A percentile compares a stretch with the other conserved stretches of the same genome.
phyloP scores from a whole-genome alignment of 768 basidiomycete genomes.

The Leccinum aurantiacum region DNA sequence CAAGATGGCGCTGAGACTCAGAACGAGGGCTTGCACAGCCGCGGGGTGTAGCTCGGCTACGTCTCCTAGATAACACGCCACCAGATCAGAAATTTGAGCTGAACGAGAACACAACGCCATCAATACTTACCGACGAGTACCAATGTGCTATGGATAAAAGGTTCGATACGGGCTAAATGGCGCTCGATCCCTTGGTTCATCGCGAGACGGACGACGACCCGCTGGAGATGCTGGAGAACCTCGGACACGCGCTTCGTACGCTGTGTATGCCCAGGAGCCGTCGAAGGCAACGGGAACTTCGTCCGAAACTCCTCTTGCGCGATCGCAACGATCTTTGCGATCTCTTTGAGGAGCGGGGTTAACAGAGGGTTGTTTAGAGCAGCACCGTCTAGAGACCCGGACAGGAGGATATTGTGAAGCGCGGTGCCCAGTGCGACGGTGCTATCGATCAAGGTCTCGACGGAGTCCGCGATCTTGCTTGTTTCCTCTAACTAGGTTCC shows the following conservation, averaged over 20 bases:
- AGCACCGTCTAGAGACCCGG: not conserved
- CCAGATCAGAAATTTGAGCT: not conserved
- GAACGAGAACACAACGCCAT: not conserved
- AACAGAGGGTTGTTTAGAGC: not conserved
- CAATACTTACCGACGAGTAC: constrained; percentile 14
- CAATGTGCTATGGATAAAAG: constrained; percentile 1
- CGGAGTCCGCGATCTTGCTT: not conserved
- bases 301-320: constrained; percentile 5
- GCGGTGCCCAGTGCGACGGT: not conserved
- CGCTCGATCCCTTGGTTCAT: not conserved
- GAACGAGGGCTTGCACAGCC: constrained; percentile 9
- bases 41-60: constrained; percentile 16
- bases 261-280: constrained; percentile 12
- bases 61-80: constrained; percentile 8
- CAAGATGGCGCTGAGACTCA: constrained; percentile 9
- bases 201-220: constrained; percentile 1
- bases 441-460: constrained; percentile 8
- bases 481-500: constrained; percentile 5
- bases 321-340: not conserved
- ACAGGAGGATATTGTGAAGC: not conserved
- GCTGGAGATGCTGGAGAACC: constrained; percentile 2
- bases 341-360: not conserved
- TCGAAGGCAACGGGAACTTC: constrained; percentile 8
- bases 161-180: constrained; percentile 2
- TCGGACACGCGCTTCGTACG: not conserved